These are phyloP conservation scores for Hypholoma fasciculare DNA, from an alignment of 768 basidiomycete genomes.

Conservation along the genomic window DNA sequence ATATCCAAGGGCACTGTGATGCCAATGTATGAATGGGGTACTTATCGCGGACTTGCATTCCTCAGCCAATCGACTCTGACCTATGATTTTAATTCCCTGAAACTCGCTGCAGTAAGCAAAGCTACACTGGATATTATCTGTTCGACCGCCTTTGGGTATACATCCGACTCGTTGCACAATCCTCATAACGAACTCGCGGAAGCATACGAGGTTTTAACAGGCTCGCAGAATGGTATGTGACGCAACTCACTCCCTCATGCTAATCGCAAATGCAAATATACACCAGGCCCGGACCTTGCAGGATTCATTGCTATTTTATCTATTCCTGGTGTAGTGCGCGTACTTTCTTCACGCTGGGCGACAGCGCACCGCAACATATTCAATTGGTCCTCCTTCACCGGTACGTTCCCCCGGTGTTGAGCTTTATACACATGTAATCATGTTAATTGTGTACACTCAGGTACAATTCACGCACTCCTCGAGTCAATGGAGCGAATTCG, in stretches of 20 bases:
- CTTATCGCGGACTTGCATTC: slow-evolving; percentile 12
- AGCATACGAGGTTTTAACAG: slow-evolving; percentile 44
- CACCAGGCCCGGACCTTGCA: slow-evolving; percentile 29
- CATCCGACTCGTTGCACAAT: slow-evolving; percentile 42
- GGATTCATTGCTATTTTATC: slow-evolving; percentile 32
- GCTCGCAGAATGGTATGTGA: slow-evolving; percentile 35
- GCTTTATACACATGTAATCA: too few species aligned
- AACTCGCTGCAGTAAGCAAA: slow-evolving; percentile 40
- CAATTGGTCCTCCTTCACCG: slow-evolving; percentile 10
- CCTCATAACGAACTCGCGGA: slow-evolving; percentile 47
- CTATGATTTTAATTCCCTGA: not conserved
- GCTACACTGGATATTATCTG: slow-evolving; percentile 55
- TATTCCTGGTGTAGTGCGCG: slow-evolving; percentile 32
- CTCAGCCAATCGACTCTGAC: not conserved
- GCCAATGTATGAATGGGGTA: slow-evolving; percentile 48
- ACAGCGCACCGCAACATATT: slow-evolving; percentile 29
- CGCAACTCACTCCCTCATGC: slow-evolving; percentile 11
- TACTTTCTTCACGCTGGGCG: slow-evolving; percentile 34
- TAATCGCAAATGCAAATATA: slow-evolving; percentile 6
- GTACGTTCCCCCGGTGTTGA: not conserved
- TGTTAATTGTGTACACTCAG: too few species aligned
- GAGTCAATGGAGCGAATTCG: slow-evolving; percentile 44
- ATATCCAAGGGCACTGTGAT: slow-evolving; percentile 32
- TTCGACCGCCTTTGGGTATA: slow-evolving; percentile 49
- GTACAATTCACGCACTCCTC: slow-evolving; percentile 20